Evolutionary conservation across 768 basidiomycete species (phyloP), one percentile per base, ranked within the genome.

Genomic region (Termitomyces sp.): DNA sequence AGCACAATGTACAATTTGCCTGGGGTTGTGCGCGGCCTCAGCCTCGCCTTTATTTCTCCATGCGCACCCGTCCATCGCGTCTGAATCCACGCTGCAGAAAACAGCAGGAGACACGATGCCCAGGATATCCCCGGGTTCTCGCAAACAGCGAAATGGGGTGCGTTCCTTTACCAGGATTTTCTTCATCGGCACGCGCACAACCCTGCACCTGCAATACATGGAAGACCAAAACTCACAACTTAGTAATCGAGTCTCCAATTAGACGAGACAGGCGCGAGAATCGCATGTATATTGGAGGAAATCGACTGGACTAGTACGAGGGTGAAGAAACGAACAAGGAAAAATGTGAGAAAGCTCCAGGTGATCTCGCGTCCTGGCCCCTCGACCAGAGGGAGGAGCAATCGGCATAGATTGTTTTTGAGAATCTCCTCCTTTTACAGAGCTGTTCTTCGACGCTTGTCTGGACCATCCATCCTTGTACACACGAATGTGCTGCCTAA

Each of bases 341-440:
- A 18, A 63, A 57, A 76, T 90, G 85, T 89, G 71, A 79, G 76
- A 83, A 71, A 75, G 71, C 87, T 82, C 88, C 87, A 92, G 90
- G 90, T 92, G 86, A 87, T 92, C 90, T 85, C 79, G 90, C 90
- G 76, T 92, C 90, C 86, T 90, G 24, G 74, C 87, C 79, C 82
- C 90, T 92, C 90, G 72, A 92, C 90, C 90, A 81, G 71, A 68
- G 90, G 90, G 90, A 92, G 81, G 77, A 85, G 81, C 89, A 76
- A 80, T 90, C 90, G 84, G 90, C 90, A 84, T 81, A 86, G 88
- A 92, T 81, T 91, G 90, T 92, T 92, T 92, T 91, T 81, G 88
- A 88, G 87, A 76, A 74, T 75, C 73, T 71, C 66, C 65, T 65
- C 68, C 54, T 58, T 46, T 49, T 60, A 57, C 60, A 65, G 65